Conservation (phyloP, 225 moss, liverwort and hornwort genomes). For the Climacium dendroides region DNA sequence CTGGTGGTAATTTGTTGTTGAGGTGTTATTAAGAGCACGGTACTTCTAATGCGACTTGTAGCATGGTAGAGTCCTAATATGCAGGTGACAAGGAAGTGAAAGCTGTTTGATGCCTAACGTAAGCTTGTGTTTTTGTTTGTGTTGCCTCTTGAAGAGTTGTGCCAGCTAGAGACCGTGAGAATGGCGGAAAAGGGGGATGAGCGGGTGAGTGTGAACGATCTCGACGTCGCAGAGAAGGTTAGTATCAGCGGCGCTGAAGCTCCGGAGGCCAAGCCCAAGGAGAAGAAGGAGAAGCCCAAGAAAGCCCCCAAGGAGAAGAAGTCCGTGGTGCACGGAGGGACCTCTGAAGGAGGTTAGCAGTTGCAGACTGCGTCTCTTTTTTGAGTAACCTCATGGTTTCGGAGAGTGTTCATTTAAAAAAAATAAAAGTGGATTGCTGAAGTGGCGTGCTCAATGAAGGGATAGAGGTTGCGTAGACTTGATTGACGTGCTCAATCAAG, state of each 20-base stretch:
- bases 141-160: not conserved
- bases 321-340: conserved; percentile 17
- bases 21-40: not conserved
- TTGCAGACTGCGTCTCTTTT: not conserved
- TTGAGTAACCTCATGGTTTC: not conserved
- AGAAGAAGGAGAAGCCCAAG: conserved; percentile 56
- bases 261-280: conserved; percentile 12
- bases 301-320: conserved; percentile 50
- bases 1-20: not conserved
- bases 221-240: conserved; percentile 25
- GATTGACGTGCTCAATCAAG: not conserved
- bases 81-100: not conserved
- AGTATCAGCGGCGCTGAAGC: conserved; percentile 30
- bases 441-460: not conserved
- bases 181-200: conserved; percentile 25
- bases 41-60: not conserved
- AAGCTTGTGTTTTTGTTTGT: not conserved
- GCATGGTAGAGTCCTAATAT: not conserved
- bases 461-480: not conserved
- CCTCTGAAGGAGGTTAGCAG: conserved; percentile 6
- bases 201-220: conserved; percentile 15
- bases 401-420: too few relatives aligned
- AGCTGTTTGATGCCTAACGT: not conserved
- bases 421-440: not conserved
- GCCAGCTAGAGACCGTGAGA: not conserved